Evolutionary conservation across 345 rosid genomes (phyloP).

Genomic region (Eucalyptus cloeziana): DNA sequence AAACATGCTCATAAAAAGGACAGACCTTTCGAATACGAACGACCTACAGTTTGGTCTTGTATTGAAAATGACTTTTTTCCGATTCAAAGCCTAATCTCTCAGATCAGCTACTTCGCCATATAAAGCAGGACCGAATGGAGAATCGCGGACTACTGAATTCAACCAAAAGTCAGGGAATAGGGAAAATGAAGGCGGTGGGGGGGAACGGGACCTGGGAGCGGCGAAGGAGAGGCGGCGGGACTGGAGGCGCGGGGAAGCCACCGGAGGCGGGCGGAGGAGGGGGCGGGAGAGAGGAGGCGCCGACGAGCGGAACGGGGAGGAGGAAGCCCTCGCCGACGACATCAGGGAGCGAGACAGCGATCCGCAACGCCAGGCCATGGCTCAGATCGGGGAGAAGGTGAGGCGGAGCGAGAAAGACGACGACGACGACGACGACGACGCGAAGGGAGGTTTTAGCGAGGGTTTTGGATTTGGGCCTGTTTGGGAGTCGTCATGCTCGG

Average conservation of each 20-base stretch:
- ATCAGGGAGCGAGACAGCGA: conserved; percentile 36
- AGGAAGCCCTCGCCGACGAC: conserved; percentile 31
- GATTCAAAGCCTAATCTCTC: not conserved
- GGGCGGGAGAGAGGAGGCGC: conserved; percentile 38
- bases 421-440: not conserved
- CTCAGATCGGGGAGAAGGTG: not conserved
- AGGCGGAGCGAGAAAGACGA: not conserved
- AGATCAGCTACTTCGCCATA: not conserved
- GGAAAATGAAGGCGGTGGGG: not conserved
- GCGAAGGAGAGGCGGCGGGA: conserved; percentile 53
- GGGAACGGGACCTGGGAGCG: conserved; percentile 39
- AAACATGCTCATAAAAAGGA: not conserved
- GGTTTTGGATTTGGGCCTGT: not conserved
- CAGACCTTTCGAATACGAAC: not conserved
- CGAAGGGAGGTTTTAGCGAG: not conserved
- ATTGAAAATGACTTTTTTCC: not conserved
- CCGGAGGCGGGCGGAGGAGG: conserved; percentile 55
- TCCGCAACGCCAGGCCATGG: conserved; percentile 42
- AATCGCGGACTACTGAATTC: not conserved
- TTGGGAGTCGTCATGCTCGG: not conserved
- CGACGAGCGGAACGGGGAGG: conserved; percentile 48
- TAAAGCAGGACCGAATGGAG: too few species aligned
- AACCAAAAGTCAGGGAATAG: not conserved
- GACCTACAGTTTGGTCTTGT: not conserved
- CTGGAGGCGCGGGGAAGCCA: conserved; percentile 38